These are phyloP conservation scores for Dimocarpus longan DNA, from an alignment of 345 rosid genomes.

Conservation along the genomic window DNA sequence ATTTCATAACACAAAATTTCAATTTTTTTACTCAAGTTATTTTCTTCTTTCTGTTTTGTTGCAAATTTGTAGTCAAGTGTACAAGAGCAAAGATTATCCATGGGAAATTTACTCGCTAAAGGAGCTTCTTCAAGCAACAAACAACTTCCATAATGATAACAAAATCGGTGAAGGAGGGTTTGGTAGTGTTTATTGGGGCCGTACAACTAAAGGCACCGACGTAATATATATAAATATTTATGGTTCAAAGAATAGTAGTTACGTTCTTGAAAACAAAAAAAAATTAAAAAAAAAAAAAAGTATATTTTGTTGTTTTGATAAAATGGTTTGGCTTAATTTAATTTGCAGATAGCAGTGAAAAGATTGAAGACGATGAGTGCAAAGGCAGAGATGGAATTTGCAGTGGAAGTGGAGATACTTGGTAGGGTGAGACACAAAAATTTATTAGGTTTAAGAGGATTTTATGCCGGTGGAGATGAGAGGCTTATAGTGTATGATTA, in stretches of 20 bases:
- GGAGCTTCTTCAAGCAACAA: constrained; percentile 65
- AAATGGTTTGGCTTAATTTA: background rate
- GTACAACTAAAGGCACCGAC: constrained; percentile 64
- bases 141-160: constrained; percentile 61
- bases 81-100: constrained; percentile 43
- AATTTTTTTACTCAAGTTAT: background rate
- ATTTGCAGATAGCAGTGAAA: constrained; percentile 63
- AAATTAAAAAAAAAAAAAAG: background rate
- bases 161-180: constrained; percentile 78
- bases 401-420: constrained; percentile 72
- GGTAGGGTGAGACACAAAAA: constrained; percentile 73
- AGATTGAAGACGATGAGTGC: constrained; percentile 65
- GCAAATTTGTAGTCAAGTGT: constrained; percentile 19
- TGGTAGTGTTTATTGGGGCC: constrained; percentile 74
- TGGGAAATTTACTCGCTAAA: constrained; percentile 60
- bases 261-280: background rate
- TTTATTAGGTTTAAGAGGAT: constrained; percentile 62
- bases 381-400: constrained; percentile 76
- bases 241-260: background rate
- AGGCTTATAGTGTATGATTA: constrained; percentile 71
- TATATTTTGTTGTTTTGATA: background rate
- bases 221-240: constrained; percentile 25
- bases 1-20: background rate
- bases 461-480: constrained; percentile 66
- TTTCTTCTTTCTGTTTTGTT: background rate